Conservation (phyloP, 257 asterid species). For the Marsdenia floribunda region DNA sequence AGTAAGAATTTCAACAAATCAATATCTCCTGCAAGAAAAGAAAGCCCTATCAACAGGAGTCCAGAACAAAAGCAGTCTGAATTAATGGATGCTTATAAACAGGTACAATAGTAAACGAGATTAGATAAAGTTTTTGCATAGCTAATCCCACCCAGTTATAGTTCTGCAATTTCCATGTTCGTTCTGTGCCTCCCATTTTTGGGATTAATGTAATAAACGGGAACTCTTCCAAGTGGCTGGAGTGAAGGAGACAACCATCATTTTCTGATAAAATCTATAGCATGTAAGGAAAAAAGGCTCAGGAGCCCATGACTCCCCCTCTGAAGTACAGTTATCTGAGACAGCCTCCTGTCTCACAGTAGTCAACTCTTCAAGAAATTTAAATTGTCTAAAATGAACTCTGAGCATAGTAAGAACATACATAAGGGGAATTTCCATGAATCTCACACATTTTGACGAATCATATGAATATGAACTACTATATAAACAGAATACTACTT, state of each 20-base stretch:
- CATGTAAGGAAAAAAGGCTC: background rate
- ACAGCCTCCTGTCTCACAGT: background rate
- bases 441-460: background rate
- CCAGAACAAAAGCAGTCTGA: background rate
- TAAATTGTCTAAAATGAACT: background rate
- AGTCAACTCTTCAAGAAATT: background rate
- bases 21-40: conserved; percentile 58
- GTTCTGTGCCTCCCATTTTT: background rate
- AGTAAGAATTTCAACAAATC: conserved; percentile 63
- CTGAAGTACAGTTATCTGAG: background rate
- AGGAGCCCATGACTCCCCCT: background rate
- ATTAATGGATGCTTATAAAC: background rate
- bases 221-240: background rate
- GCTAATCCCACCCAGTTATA: background rate
- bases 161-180: background rate
- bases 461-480: background rate
- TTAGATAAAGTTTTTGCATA: background rate
- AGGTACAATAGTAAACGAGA: background rate
- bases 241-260: background rate
- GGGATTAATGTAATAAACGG: background rate
- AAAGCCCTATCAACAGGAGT: background rate
- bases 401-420: background rate
- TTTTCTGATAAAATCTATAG: background rate
- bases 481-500: background rate
- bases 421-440: background rate